These are phyloP conservation scores for Danielia reshetovae DNA, from an alignment of 805 yeast genomes.

Conservation along the genomic window DNA sequence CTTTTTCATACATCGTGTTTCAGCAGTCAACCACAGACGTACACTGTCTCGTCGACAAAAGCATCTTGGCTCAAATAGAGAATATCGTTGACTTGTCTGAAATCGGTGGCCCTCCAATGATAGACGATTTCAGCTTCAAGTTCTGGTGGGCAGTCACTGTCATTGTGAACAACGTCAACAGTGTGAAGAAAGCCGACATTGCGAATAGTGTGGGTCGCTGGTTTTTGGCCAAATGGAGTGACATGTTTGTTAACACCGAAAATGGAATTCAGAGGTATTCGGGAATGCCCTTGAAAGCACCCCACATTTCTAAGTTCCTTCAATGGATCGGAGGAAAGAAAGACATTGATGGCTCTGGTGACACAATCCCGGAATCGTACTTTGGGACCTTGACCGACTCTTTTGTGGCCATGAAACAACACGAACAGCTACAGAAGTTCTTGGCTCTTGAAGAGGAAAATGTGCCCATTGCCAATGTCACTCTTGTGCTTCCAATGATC, in stretches of 20 bases:
- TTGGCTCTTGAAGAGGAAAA: neutral
- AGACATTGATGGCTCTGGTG: too few relatives aligned
- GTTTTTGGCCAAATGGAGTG: conserved; percentile 47
- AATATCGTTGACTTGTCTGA: conserved; percentile 52
- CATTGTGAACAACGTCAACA: conserved; percentile 31
- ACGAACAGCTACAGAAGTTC: neutral
- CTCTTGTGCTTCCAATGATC: neutral
- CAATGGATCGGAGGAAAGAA: conserved; percentile 41
- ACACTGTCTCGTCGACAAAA: conserved; percentile 28
- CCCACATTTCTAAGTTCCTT: conserved; percentile 22
- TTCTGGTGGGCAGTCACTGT: conserved; percentile 51
- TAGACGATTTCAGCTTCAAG: conserved; percentile 44
- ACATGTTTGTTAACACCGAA: conserved; percentile 10
- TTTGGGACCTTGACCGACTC: too few relatives aligned
- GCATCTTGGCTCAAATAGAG: conserved; percentile 44
- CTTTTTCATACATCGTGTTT: conserved; percentile 18
- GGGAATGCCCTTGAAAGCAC: neutral
- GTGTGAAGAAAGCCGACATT: conserved; percentile 23
- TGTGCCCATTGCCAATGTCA: neutral
- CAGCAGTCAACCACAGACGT: conserved; percentile 9
- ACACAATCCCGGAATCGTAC: too few relatives aligned
- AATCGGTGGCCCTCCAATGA: conserved; percentile 53
- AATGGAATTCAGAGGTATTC: conserved; percentile 5
- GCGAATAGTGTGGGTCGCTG: conserved; percentile 42
- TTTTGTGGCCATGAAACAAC: neutral